These are phyloP conservation scores for Fusarium heterosporum DNA, from an alignment of 2,329 filamentous ascomycete genomes.

Conservation along the genomic window DNA sequence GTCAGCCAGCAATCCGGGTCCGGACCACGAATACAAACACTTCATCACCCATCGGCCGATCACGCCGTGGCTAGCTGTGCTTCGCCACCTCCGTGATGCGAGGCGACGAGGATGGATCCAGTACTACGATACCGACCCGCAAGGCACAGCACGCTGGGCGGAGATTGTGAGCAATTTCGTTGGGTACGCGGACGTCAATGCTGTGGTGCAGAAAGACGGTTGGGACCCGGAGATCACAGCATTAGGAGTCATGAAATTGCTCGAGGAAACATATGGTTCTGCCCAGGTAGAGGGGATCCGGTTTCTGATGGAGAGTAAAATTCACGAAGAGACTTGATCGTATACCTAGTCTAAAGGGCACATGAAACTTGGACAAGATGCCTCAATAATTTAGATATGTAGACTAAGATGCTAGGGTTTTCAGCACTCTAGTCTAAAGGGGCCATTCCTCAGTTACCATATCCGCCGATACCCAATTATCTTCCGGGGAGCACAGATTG, in stretches of 20 bases:
- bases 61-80: slow-evolving; percentile 4
- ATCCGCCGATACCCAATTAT: too few relatives aligned
- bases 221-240: slow-evolving; percentile 18
- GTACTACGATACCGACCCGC: slow-evolving; percentile 7
- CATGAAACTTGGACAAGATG: too few relatives aligned
- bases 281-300: not conserved
- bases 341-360: too few relatives aligned
- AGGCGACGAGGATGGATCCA: slow-evolving; percentile 16
- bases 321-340: not conserved
- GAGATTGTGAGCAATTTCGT: slow-evolving; percentile 1
- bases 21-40: slow-evolving; percentile 18
- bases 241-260: slow-evolving; percentile 1
- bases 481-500: too few relatives aligned
- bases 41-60: slow-evolving; percentile 2
- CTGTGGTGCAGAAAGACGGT: slow-evolving; percentile 6
- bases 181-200: not conserved
- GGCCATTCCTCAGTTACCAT: too few relatives aligned
- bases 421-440: not conserved
- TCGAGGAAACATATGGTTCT: slow-evolving; percentile 9
- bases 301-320: not conserved
- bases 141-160: slow-evolving; percentile 12
- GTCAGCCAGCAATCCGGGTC: not conserved
- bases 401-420: too few relatives aligned
- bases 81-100: slow-evolving; percentile 19
- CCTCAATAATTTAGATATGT: too few relatives aligned